Base-by-base conservation (phyloP, 2,329 filamentous ascomycete genomes). In the Aspergillus jensenii region DNA sequence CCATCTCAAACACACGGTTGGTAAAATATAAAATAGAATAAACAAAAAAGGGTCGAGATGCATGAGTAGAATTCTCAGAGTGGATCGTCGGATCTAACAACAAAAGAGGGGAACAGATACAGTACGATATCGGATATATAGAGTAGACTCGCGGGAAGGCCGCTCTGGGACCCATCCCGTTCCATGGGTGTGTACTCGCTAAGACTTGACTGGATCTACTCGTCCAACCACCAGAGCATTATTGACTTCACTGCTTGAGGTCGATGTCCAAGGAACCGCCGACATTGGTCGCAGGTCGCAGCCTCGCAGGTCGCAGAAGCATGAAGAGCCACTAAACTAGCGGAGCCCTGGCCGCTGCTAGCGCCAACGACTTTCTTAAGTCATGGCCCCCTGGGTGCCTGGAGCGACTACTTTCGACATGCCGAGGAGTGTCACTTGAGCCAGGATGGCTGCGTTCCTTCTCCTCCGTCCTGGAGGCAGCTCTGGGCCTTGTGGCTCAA, bases 161-260 rank as follows among this genome's bases (percentile, higher is more conserved):
- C 56, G 52, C 56, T 37, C 27, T 52, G 23, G 37, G 55, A 52
- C 39, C 54, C 56, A 54, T 58, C 27, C 15, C 33, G 50, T 46
- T 48, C 55, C 56, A 51, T 51, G 40, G 45, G 17, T 57, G 55
- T 21, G 41, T 27, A 35, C 44, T 54, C 27, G 40, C 39, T 31
- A 39, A 19, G 45, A 44, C 14, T 54, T 37, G 37, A 50, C 53
- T 52, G 17, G 50, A 58, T 53, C 50, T 39, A 53, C 56, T 21
- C n/a, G 44, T 45, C 27, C 17, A 21, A 54, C 7, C 17, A 46
- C 41, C 11, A 31, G 17, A 44, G 14, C 17, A 44, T n/a, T n/a
- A 21, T 25, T 25, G 23, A 25, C 23, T 35, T 12, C 33, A 35
- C 33, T 35, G 33, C 33, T 35, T 35, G 9, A 8, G 33, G 33